Conservation (phyloP, 169 alveolate species). For the Plasmodium vivax region DNA sequence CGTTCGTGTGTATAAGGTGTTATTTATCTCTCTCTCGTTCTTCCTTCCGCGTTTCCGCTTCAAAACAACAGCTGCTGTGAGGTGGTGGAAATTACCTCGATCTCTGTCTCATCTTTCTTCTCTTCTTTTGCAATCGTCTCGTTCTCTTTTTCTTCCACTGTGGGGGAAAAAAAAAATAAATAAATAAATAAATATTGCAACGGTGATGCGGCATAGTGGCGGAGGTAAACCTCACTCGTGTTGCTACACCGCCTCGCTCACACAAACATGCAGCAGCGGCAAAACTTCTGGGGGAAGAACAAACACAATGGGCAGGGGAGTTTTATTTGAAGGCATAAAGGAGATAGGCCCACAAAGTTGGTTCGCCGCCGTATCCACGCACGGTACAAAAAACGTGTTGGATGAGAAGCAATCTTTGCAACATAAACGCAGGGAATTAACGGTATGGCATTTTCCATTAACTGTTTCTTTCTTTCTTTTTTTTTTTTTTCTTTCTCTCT, state of each 20-base stretch:
- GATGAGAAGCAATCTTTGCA: not conserved
- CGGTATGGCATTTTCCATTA: not conserved
- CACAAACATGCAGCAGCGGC: not conserved
- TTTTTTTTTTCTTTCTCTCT: not conserved
- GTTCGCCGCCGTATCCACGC: not conserved
- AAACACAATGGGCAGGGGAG: not conserved
- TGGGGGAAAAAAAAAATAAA: not conserved
- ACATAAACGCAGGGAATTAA: not conserved
- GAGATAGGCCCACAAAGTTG: not conserved
- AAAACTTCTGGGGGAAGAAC: not conserved
- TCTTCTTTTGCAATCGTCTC: slow-evolving; percentile 91
- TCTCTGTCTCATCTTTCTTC: slow-evolving; percentile 94
- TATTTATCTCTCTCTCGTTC: not conserved
- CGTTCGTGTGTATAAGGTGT: not conserved
- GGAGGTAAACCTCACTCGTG: not conserved
- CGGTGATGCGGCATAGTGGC: not conserved
- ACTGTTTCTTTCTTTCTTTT: not conserved
- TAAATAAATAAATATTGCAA: not conserved
- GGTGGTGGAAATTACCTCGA: slow-evolving; percentile 82
- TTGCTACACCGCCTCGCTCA: not conserved
- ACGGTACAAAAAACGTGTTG: not conserved
- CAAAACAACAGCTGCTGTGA: not conserved
- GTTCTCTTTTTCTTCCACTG: slow-evolving; percentile 95
- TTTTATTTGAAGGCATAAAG: not conserved
- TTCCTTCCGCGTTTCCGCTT: not conserved